Evolutionary conservation across 2,329 filamentous ascomycete genomes (phyloP), one percentile per base, ranked within the genome.

Genomic region (Colletotrichum truncatum): DNA sequence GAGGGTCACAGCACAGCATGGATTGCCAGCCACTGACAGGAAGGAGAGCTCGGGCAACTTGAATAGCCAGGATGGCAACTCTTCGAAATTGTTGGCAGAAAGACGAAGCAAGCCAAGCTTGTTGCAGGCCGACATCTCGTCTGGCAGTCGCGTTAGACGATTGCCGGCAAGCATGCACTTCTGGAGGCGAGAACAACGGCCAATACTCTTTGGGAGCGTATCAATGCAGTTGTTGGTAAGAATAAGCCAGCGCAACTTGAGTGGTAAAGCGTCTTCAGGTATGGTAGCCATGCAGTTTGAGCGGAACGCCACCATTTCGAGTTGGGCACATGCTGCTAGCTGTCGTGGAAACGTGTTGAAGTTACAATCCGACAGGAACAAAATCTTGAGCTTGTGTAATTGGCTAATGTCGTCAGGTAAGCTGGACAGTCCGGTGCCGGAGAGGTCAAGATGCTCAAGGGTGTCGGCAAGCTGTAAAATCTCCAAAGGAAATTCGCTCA

Each of bases 81-180:
- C 36, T 6, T 64, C 55, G 46, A 85, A 67, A 5, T 70, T 67
- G 70, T 85, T 85, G 21, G 78, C 76, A 21, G 80, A 80, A 30
- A 85, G 71, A 23, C 82, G 76, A 39, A 85, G 70, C 32, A 84
- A 71, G 6, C 76, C 78, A 34, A 85, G 75, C 62, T 80, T 79
- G 43, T 71, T 74, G 73, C 82, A 85, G n/a, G 70, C 70, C 4
- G 72, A 72, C 81, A 85, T 82, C 53, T 78, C 75, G 14, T 69
- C 69, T 2, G 82, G 82, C 8, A 85, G 71, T 38, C 49, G 52
- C 1, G 66, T 70, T 23, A 84, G 74, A n/a, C 63, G 71, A 68
- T 84, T 84, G 12, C 81, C 82, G 1, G 82, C 77, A n/a, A 85
- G 70, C 80, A 84, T 81, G 68, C 82, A 84, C 70, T 84, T 83